Conservation (phyloP, 305 asterid species). For the Solanum hybrid region DNA sequence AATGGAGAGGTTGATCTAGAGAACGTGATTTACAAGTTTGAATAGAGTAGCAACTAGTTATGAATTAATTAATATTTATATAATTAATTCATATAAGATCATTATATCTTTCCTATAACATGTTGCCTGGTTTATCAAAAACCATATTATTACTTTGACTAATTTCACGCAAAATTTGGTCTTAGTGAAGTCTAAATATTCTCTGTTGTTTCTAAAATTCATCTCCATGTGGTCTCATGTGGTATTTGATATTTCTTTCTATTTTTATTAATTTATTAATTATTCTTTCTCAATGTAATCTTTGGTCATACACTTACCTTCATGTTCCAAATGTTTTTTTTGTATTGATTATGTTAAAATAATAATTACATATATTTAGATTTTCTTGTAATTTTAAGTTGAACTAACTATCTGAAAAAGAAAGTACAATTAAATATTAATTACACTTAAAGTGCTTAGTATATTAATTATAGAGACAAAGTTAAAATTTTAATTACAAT, state of each 20-base stretch:
- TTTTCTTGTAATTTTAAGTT: not conserved
- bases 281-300: not conserved
- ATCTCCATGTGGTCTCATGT: constrained; percentile 50
- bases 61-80: not conserved
- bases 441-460: not conserved
- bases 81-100: not conserved
- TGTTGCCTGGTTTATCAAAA: not conserved
- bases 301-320: not conserved
- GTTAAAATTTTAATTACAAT: not conserved
- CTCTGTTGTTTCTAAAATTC: constrained; percentile 17
- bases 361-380: too few relatives aligned
- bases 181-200: constrained; percentile 19
- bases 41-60: not conserved
- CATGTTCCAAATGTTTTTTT: not conserved
- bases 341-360: not conserved
- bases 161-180: constrained; percentile 13
- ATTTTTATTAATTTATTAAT: not conserved
- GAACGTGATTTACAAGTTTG: not conserved
- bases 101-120: not conserved
- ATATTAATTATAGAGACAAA: not conserved
- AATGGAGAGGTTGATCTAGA: not conserved
- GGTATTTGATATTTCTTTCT: constrained; percentile 19
- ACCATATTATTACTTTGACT: constrained; percentile 28
- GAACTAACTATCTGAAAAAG: not conserved
- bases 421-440: not conserved